Base-by-base conservation (phyloP, 768 basidiomycete species). In the Boletus rex-veris region DNA sequence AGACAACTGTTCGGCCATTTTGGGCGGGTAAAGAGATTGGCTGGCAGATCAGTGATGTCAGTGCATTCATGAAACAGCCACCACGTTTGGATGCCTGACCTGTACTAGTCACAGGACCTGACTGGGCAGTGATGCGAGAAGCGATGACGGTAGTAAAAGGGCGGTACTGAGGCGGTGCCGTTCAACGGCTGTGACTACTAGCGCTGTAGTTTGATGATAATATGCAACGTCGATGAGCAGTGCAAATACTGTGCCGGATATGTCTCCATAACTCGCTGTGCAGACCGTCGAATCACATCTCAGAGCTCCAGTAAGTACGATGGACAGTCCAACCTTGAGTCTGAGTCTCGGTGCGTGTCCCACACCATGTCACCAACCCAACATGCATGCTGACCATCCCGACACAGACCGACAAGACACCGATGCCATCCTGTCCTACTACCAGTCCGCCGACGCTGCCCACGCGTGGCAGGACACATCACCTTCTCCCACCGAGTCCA, bases 1-100 rank as follows among this genome's bases (percentile, higher is more conserved):
- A 75, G 19, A 79, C 82, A 28, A 76, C 63, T 26, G 79, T 96
- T 1, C 79, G 89, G 39, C 91, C 95, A 8, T 96, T 98, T 73
- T 90, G 90, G 88, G 83, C 87, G 9, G 95, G 92, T 12, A 89
- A 84, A 71, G 75, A 80, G 57, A 71, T 98, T 33, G 75, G 75
- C 9, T 98, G 95, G 94, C 77, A 81, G 66, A 76, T 86, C 52
- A 35, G 45, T 48, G 55, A 65, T 51, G 65, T 58, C 55, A 54
- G 56, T 62, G 15, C 38, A 35, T 33, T 21, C 18, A 28, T 52
- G 35, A 37, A 38, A 38, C 37, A 8, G 30, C 10, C 4, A 30
- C 21, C 18, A 35, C 39, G 26, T 39, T 45, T 7, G 26, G 31
- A 45, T 21, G 41, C 16, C 58, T 60, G 37, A 54, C 38, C 26